Percentiles rank a stretch among this genome's conserved stretches.
phyloP scores from a whole-genome alignment of 2,329 filamentous ascomycete genomes.

The Colletotrichum sojae region DNA sequence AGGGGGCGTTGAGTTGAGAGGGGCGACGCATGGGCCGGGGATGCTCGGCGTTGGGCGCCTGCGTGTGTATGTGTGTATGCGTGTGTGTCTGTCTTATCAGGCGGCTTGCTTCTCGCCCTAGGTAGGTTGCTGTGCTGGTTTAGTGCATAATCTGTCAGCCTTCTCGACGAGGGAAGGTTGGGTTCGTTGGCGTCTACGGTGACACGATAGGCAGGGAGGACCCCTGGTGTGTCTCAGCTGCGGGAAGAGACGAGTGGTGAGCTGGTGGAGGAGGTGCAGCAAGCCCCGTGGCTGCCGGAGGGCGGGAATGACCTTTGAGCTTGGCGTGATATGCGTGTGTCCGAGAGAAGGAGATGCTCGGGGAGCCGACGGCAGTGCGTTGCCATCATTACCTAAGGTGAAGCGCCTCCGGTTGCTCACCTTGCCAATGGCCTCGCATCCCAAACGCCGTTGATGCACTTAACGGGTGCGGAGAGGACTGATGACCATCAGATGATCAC shows the following conservation, averaged over 20 bases:
- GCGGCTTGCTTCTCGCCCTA: not conserved
- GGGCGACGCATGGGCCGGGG: slow-evolving; percentile 25
- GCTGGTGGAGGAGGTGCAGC: slow-evolving; percentile 7
- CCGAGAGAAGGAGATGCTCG: slow-evolving; percentile 25
- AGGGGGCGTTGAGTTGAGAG: not conserved
- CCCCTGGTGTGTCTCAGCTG: slow-evolving; percentile 28
- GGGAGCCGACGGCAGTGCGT: not conserved
- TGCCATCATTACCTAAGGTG: slow-evolving; percentile 6
- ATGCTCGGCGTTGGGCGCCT: slow-evolving; percentile 11
- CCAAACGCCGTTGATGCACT: slow-evolving; percentile 29
- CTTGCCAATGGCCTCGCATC: slow-evolving; percentile 6
- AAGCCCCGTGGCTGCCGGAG: slow-evolving; percentile 8
- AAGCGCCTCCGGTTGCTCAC: not conserved
- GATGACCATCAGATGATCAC: slow-evolving; percentile 38
- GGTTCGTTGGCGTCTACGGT: slow-evolving; percentile 29
- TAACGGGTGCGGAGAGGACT: slow-evolving; percentile 25
- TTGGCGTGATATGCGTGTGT: slow-evolving; percentile 32
- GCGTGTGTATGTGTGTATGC: slow-evolving; percentile 3
- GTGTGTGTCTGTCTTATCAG: not conserved
- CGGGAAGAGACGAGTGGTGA: slow-evolving; percentile 9
- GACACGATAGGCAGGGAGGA: slow-evolving; percentile 11
- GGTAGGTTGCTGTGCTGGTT: slow-evolving; percentile 16
- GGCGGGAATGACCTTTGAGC: slow-evolving; percentile 5
- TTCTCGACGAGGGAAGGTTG: slow-evolving; percentile 41
- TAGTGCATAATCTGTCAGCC: slow-evolving; percentile 38